Percentiles rank a stretch among this genome's conserved stretches.
Conservation (phyloP, 2,329 filamentous ascomycete genomes). For the Sporothrix sp. region DNA sequence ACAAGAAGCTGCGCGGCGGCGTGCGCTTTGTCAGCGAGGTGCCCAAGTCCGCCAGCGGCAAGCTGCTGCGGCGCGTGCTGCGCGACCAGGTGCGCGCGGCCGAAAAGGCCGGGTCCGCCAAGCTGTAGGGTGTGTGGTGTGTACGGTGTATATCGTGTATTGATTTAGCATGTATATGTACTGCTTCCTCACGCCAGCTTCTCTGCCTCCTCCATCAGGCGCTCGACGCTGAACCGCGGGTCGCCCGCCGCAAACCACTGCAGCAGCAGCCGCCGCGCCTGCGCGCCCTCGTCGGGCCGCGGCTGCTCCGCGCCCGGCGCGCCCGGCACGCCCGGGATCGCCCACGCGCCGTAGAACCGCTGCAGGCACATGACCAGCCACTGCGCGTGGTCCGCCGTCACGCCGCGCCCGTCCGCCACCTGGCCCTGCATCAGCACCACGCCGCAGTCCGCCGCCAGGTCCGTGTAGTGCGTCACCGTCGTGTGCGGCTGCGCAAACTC, state of each 20-base stretch:
- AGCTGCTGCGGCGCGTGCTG: conserved; percentile 36
- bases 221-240: conserved; percentile 68
- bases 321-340: conserved; percentile 25
- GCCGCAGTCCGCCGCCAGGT: conserved; percentile 63
- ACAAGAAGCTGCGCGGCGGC: conserved; percentile 62
- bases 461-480: conserved; percentile 82
- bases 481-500: conserved; percentile 90
- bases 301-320: conserved; percentile 25
- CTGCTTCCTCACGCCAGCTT: conserved; percentile 45
- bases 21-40: conserved; percentile 59
- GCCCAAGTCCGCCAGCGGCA: conserved; percentile 57
- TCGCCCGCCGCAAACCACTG: conserved; percentile 78
- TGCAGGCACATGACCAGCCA: conserved; percentile 91
- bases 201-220: conserved; percentile 81
- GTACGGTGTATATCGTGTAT: too few species aligned
- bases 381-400: conserved; percentile 70
- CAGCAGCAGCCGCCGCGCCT: conserved; percentile 59
- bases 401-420: conserved; percentile 65
- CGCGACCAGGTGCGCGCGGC: conserved; percentile 31
- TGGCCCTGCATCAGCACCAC: conserved; percentile 79
- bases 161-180: not conserved
- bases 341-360: conserved; percentile 74
- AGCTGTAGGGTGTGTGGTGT: too few species aligned
- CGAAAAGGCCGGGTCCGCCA: conserved; percentile 29
- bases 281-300: conserved; percentile 44